A percentile compares a stretch with the other conserved stretches of the same genome.
Evolutionary conservation across 257 asterid species (phyloP).

Genomic region (Fraxinus americana): DNA sequence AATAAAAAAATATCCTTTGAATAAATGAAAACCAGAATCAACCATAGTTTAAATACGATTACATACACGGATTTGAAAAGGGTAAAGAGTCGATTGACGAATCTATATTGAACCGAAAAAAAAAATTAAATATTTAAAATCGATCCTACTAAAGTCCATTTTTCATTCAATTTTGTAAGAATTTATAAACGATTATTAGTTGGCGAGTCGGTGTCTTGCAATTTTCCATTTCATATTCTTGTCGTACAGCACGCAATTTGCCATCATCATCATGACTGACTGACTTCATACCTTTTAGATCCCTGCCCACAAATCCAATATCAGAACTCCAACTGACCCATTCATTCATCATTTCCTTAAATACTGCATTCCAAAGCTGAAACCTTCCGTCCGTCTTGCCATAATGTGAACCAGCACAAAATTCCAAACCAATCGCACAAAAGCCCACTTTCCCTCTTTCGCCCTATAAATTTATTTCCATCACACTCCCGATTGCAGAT

Average conservation of each 20-base stretch:
- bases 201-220: background rate
- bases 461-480: background rate
- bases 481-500: slow-evolving; percentile 29
- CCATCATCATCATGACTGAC: background rate
- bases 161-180: no score
- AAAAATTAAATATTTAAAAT: no score
- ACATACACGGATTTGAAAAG: no score
- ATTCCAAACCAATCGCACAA: slow-evolving; percentile 14
- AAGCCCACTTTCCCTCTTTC: slow-evolving; percentile 7
- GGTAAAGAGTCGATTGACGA: no score
- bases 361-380: background rate
- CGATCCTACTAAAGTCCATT: no score
- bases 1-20: no score
- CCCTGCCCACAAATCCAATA: background rate
- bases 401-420: slow-evolving; percentile 24
- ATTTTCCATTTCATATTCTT: background rate
- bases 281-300: background rate
- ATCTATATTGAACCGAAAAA: no score
- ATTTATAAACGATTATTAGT: no score
- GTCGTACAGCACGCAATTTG: background rate
- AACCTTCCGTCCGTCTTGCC: slow-evolving; percentile 22
- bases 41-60: no score
- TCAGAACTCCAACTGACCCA: background rate
- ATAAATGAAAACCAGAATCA: no score
- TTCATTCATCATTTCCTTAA: slow-evolving; percentile 7